phyloP scores from a whole-genome alignment of 768 basidiomycete genomes.

The Asterophora parasitica region DNA sequence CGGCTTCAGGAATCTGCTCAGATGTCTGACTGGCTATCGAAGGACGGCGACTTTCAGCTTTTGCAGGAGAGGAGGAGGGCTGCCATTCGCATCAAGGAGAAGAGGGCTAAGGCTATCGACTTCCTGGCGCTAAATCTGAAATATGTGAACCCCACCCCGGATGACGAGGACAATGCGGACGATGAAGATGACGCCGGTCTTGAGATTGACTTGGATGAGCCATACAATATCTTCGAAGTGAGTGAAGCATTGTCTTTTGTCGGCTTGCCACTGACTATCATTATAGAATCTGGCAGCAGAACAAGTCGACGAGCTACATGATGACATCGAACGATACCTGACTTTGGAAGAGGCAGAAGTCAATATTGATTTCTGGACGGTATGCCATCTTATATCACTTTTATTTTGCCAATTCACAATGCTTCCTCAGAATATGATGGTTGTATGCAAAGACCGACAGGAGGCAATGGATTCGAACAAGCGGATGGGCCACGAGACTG shows the following conservation, averaged over 20 bases:
- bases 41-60: conserved; percentile 95
- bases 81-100: conserved; percentile 91
- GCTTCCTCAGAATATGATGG: conserved; percentile 82
- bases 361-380: conserved; percentile 98
- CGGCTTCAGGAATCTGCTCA: conserved; percentile 90
- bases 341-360: conserved; percentile 76
- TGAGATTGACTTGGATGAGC: conserved; percentile 97
- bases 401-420: neutral
- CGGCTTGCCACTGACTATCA: conserved; percentile 12
- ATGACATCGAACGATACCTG: conserved; percentile 91
- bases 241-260: conserved; percentile 23
- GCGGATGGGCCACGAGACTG: conserved; percentile 63
- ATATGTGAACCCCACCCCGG: conserved; percentile 71
- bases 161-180: conserved; percentile 50
- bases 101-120: conserved; percentile 97
- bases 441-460: conserved; percentile 87
- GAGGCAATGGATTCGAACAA: conserved; percentile 65
- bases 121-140: conserved; percentile 94
- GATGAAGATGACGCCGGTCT: conserved; percentile 81
- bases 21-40: conserved; percentile 97
- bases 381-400: conserved; percentile 29
- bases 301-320: conserved; percentile 90
- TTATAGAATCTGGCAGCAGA: conserved; percentile 74
- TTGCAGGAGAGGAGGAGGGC: conserved; percentile 90
- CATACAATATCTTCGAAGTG: conserved; percentile 96